Evolutionary conservation across 2,329 filamentous ascomycete species (phyloP).

Genomic region (Pyrenochaeta sp.): DNA sequence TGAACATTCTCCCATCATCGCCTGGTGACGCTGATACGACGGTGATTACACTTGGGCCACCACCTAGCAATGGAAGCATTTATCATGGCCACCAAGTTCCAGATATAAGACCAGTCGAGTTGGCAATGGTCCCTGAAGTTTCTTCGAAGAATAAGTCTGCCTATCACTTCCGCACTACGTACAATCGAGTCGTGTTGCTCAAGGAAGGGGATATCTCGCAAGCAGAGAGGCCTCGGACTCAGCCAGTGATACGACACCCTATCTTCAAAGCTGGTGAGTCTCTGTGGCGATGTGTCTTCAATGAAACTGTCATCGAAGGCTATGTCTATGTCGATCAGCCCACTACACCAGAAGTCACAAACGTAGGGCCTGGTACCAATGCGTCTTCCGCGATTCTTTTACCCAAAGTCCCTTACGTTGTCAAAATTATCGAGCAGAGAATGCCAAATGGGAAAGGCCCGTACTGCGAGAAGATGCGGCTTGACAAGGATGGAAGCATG

Average conservation of each 20-base stretch:
- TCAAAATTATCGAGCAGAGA: constrained; percentile 34
- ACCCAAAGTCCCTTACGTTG: constrained; percentile 27
- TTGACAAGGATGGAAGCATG: constrained; percentile 7
- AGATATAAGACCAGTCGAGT: constrained; percentile 14
- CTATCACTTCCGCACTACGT: constrained; percentile 33
- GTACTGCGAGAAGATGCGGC: constrained; percentile 29
- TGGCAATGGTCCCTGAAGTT: constrained; percentile 3
- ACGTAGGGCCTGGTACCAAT: background rate
- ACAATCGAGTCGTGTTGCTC: constrained; percentile 33
- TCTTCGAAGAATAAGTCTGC: constrained; percentile 6
- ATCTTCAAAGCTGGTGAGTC: constrained; percentile 20
- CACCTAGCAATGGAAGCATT: constrained; percentile 10
- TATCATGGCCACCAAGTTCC: constrained; percentile 30
- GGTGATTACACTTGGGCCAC: constrained; percentile 23
- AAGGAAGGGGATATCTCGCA: constrained; percentile 21
- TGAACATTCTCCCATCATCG: constrained; percentile 29
- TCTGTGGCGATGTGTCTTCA: constrained; percentile 40
- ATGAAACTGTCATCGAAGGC: constrained; percentile 35
- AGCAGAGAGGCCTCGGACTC: background rate
- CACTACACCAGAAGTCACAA: background rate
- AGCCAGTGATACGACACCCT: constrained; percentile 1
- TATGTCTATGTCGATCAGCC: constrained; percentile 25
- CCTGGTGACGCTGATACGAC: constrained; percentile 7
- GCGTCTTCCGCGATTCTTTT: background rate
- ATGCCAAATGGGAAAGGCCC: constrained; percentile 21